phyloP scores from a whole-genome alignment of 495 filamentous ascomycete genomes.

The Letharia columbiana region DNA sequence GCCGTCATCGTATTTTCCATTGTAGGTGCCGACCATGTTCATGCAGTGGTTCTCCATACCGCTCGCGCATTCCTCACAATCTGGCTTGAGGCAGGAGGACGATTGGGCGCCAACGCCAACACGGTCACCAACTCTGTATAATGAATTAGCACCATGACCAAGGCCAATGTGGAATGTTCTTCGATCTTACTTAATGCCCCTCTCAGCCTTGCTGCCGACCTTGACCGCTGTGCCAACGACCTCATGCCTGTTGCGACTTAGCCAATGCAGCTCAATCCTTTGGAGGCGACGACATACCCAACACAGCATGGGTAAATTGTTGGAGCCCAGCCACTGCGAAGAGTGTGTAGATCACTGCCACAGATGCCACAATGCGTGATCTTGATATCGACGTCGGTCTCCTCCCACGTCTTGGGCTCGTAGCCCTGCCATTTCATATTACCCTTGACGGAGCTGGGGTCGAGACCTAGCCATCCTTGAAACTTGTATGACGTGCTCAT shows the following conservation, averaged over 20 bases:
- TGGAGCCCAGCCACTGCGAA: constrained; percentile 64
- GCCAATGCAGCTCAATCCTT: background rate
- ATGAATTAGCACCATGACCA: constrained; percentile 1
- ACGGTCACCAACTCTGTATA: constrained; percentile 55
- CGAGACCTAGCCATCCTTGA: constrained; percentile 71
- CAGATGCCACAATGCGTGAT: constrained; percentile 82
- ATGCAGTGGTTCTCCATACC: constrained; percentile 61
- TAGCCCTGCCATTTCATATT: constrained; percentile 66
- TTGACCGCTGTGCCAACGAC: constrained; percentile 70
- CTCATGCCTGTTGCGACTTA: constrained; percentile 49
- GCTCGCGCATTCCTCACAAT: constrained; percentile 61
- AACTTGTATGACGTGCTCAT: constrained; percentile 51
- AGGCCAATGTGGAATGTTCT: background rate
- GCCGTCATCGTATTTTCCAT: constrained; percentile 49
- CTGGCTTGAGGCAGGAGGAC: constrained; percentile 52
- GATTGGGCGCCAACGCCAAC: constrained; percentile 82
- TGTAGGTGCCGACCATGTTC: constrained; percentile 59
- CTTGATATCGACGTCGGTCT: constrained; percentile 69
- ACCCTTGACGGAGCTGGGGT: constrained; percentile 48
- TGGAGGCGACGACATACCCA: constrained; percentile 25
- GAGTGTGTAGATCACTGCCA: constrained; percentile 67
- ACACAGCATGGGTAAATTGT: constrained; percentile 65
- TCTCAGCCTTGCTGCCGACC: constrained; percentile 55
- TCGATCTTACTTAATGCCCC: constrained; percentile 41
- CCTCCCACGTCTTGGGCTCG: constrained; percentile 68